These are phyloP conservation scores for Tolypocladium inflatum DNA, from an alignment of 2,329 filamentous ascomycete species.

Conservation along the genomic window DNA sequence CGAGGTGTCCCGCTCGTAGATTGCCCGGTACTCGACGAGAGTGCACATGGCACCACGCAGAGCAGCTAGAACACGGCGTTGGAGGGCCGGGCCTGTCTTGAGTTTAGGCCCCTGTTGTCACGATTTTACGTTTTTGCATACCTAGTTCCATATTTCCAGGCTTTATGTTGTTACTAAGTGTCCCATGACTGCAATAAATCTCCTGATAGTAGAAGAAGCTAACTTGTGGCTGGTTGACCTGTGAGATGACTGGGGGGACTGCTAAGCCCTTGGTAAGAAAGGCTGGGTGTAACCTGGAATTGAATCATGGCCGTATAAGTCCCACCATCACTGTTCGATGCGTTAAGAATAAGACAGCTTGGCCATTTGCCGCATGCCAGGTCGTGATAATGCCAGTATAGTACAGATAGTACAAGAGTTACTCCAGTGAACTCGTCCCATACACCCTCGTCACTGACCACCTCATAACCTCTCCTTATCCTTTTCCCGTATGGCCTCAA, in stretches of 20 bases:
- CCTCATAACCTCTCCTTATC: constrained; percentile 41
- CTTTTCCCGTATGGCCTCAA: constrained; percentile 38
- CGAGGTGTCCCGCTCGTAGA: constrained; percentile 57
- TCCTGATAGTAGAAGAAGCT: too few relatives aligned
- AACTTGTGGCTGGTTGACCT: not conserved
- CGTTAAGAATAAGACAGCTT: not conserved
- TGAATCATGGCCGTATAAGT: not conserved
- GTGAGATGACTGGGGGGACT: not conserved
- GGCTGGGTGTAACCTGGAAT: not conserved
- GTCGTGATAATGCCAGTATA: constrained; percentile 9
- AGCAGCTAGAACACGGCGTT: not conserved
- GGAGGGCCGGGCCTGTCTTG: not conserved
- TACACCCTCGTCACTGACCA: not conserved
- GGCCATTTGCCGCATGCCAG: not conserved
- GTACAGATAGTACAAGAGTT: constrained; percentile 22
- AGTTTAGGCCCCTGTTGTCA: not conserved
- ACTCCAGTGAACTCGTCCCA: constrained; percentile 3
- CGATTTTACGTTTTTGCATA: not conserved
- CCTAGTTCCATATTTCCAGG: not conserved
- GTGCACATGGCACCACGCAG: not conserved
- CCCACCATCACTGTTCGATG: not conserved
- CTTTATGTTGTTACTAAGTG: too few relatives aligned
- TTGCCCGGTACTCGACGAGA: not conserved
- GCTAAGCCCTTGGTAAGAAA: not conserved
- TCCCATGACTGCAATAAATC: not conserved